Evolutionary conservation across 2,329 filamentous ascomycete genomes (phyloP).

Genomic region (Blastomyces parvus): DNA sequence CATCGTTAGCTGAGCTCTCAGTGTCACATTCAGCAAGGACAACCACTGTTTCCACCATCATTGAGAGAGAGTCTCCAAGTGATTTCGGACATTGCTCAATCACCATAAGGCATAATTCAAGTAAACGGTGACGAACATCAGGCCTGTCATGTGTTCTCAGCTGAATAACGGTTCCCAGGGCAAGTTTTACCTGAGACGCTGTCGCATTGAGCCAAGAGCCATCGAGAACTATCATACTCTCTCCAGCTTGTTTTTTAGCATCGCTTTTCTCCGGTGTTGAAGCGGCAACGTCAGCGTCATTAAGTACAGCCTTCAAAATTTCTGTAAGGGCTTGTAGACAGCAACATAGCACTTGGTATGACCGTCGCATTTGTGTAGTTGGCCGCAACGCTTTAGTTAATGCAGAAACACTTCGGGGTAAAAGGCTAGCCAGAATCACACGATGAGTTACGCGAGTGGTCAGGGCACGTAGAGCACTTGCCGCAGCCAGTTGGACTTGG

Average conservation of each 20-base stretch:
- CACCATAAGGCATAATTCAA: conserved; percentile 61
- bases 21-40: conserved; percentile 51
- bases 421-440: conserved; percentile 69
- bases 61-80: conserved; percentile 56
- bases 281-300: conserved; percentile 32
- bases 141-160: conserved; percentile 59
- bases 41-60: conserved; percentile 75
- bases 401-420: conserved; percentile 78
- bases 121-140: conserved; percentile 59
- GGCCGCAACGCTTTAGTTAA: conserved; percentile 66
- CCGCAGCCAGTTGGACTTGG: conserved; percentile 61
- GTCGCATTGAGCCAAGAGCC: conserved; percentile 71
- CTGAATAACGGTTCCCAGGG: conserved; percentile 66
- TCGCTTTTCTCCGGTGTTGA: conserved; percentile 9
- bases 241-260: conserved; percentile 21
- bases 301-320: conserved; percentile 38
- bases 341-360: conserved; percentile 54
- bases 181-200: conserved; percentile 68
- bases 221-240: conserved; percentile 35
- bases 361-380: conserved; percentile 51
- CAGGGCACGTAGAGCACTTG: conserved; percentile 54
- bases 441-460: conserved; percentile 57
- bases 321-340: conserved; percentile 50
- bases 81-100: conserved; percentile 70
- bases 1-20: conserved; percentile 29